These are phyloP conservation scores for Barnettozyma siamensis DNA, from an alignment of 805 yeast genomes.

Conservation along the genomic window DNA sequence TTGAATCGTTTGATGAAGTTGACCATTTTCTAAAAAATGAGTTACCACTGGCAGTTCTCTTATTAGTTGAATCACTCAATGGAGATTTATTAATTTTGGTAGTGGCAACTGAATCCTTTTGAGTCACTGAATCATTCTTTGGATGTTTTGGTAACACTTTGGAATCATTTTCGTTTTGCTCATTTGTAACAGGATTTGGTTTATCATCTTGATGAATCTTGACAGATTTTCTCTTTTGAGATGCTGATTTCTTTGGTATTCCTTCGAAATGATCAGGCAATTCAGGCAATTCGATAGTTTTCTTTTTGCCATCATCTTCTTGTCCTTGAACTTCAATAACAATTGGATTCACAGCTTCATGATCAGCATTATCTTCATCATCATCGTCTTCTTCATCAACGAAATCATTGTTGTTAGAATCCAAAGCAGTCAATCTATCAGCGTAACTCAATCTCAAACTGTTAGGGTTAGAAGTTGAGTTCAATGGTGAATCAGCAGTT, in stretches of 20 bases:
- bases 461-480: conserved; percentile 11
- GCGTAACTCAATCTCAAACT: conserved; percentile 33
- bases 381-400: conserved; percentile 3
- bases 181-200: conserved; percentile 7
- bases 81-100: conserved; percentile 13
- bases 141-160: conserved; percentile 11
- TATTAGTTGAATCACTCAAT: conserved; percentile 21
- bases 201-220: conserved; percentile 20
- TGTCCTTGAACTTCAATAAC: conserved; percentile 9
- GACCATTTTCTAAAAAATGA: conserved; percentile 27
- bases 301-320: conserved; percentile 3
- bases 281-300: conserved; percentile 20
- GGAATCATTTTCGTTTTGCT: conserved; percentile 16
- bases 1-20: conserved; percentile 15
- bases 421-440: conserved; percentile 30
- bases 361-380: conserved; percentile 4
- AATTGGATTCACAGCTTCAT: conserved; percentile 6
- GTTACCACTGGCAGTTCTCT: conserved; percentile 19
- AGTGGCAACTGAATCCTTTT: conserved; percentile 13
- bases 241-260: conserved; percentile 6
- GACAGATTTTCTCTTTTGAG: conserved; percentile 23
- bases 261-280: conserved; percentile 19
- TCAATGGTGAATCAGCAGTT: conserved; percentile 11
- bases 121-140: conserved; percentile 8
- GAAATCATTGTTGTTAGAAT: conserved; percentile 1